phyloP scores from a whole-genome alignment of 352 stramenopile genomes.

The Phytophthora lateralis region DNA sequence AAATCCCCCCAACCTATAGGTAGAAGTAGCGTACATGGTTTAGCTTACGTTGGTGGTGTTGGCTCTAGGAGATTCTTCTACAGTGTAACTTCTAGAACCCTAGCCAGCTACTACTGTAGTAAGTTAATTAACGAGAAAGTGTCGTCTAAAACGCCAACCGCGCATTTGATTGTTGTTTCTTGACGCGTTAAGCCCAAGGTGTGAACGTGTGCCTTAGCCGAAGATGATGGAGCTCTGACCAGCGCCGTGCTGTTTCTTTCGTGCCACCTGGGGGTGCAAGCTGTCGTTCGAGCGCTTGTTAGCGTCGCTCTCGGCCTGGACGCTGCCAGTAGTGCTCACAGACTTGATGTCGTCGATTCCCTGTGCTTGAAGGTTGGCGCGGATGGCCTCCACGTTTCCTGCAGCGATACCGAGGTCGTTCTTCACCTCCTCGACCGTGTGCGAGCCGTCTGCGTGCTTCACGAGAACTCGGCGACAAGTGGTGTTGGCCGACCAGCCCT shows the following conservation, averaged over 20 bases:
- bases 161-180: constrained; percentile 15
- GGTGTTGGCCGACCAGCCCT: constrained; percentile 85
- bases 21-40: background rate
- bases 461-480: constrained; percentile 90
- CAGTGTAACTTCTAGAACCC: background rate
- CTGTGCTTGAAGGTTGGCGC: constrained; percentile 75
- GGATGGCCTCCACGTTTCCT: constrained; percentile 77
- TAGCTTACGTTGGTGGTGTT: background rate
- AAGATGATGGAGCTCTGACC: constrained; percentile 86
- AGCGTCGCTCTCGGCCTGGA: constrained; percentile 53
- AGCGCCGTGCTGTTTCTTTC: constrained; percentile 83
- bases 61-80: background rate
- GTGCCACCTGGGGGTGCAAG: constrained; percentile 61
- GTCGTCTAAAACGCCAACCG: background rate
- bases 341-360: constrained; percentile 58
- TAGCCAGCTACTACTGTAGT: no score
- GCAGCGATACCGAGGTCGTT: constrained; percentile 78
- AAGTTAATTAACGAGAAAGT: no score
- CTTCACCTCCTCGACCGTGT: constrained; percentile 87
- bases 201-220: constrained; percentile 39
- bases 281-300: constrained; percentile 59
- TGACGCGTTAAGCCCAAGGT: background rate
- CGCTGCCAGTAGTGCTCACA: constrained; percentile 52
- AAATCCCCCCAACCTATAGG: constrained; percentile 19
- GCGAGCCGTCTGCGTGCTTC: constrained; percentile 76